Conservation (phyloP, 331 rosid genomes). For the Phaseolus coccineus region DNA sequence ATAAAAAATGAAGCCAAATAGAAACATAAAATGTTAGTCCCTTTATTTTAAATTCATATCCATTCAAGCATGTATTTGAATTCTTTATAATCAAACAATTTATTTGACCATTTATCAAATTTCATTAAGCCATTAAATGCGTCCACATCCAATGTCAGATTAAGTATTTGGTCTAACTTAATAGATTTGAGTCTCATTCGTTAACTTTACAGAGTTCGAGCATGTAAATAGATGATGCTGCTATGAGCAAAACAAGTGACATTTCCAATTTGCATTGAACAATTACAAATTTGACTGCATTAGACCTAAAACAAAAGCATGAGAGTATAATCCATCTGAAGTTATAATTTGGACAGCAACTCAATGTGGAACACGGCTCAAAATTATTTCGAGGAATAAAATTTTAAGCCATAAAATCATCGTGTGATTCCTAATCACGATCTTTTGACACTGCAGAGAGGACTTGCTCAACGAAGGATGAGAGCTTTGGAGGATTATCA, state of each 20-base stretch:
- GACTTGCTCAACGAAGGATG: slow-evolving; percentile 48
- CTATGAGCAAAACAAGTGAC: background rate
- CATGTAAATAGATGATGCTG: too few species aligned
- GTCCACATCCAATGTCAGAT: background rate
- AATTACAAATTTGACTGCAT: too few species aligned
- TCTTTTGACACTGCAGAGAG: slow-evolving; percentile 51
- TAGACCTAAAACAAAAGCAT: background rate
- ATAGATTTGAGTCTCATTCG: background rate
- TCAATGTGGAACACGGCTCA: background rate
- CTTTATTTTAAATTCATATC: background rate
- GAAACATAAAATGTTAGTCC: background rate
- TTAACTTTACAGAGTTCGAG: too few species aligned
- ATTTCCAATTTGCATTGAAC: background rate
- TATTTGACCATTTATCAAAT: slow-evolving; percentile 1
- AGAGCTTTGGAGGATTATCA: slow-evolving; percentile 44
- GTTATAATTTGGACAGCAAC: background rate
- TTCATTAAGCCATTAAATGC: background rate
- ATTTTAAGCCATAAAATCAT: slow-evolving; percentile 9
- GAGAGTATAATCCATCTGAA: background rate
- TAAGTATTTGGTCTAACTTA: background rate
- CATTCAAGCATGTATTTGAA: background rate
- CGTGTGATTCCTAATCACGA: slow-evolving; percentile 22
- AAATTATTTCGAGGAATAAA: too few species aligned
- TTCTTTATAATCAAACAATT: background rate
- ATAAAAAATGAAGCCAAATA: background rate